Evolutionary conservation across 2,329 filamentous ascomycete species (phyloP), one percentile per base, ranked within the genome.

Genomic region (Colletotrichum gloeosporioides): DNA sequence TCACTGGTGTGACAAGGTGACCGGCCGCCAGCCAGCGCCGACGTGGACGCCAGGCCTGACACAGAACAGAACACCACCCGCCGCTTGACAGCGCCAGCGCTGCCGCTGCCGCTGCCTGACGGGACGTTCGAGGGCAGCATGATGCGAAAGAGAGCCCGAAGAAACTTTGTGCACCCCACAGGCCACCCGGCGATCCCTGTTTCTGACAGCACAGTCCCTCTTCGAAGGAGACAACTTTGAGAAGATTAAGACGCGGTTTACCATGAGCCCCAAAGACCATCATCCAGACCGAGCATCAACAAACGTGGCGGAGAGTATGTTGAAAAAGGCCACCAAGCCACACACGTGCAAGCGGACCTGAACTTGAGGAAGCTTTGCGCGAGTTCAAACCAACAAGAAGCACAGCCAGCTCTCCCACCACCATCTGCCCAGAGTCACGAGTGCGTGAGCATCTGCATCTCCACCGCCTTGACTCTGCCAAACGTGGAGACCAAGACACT

Each of bases 1-100:
- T 71, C 61, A 44, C 72, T 71, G 72, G 67, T 71, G 72, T 75
- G 72, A 75, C 72, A 39, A 18, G 63, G 66, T 57, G 57, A 31
- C 44, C 25, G 36, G 34, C 44, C 44, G 44, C n/a, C 44, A 53
- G 67, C 59, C 67, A 49, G n/a, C 15, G 62, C 34, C 62, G 32
- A 69, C 32, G 31, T 22, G 44, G 31, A 31, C 27, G 22, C 31
- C 13, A 34, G 39, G 39, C 18, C 31, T 8, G 13, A 62, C 29
- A 18, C 32, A 6, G 16, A 25, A 66, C n/a, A 53, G n/a, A 22
- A 22, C 44, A 53, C 32, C 32, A 22, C 22, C 22, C 32, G 31
- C 31, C 31, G 44, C 44, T 13, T 53, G 44, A 53, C 44, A 53
- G 39, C 39, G 18, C 39, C 39, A 49, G 36, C 36, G 36, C 39